A percentile compares a stretch with the other conserved stretches of the same genome.
These are phyloP conservation scores for Viridothelium virens DNA, from an alignment of 495 filamentous ascomycete genomes.

Conservation along the genomic window DNA sequence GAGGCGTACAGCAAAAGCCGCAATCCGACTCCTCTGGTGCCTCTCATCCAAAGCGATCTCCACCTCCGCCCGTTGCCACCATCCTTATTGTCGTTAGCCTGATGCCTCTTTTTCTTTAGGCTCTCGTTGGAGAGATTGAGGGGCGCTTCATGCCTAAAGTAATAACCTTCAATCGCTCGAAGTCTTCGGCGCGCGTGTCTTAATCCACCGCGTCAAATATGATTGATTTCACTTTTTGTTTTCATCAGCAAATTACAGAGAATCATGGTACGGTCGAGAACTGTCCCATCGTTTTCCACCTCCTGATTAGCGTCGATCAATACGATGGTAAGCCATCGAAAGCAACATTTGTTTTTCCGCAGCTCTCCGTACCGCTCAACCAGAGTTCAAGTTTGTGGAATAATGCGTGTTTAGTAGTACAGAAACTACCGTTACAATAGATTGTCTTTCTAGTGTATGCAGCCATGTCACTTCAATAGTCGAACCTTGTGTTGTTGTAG, in stretches of 20 bases:
- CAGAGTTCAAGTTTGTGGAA: background rate
- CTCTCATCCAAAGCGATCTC: background rate
- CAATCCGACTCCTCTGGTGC: background rate
- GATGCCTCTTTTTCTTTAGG: background rate
- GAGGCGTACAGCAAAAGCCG: background rate
- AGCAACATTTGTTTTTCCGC: background rate
- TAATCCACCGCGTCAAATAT: background rate
- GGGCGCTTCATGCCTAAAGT: background rate
- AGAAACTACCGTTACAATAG: background rate
- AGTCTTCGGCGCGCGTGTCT: background rate
- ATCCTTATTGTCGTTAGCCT: conserved; percentile 1
- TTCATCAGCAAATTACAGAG: background rate
- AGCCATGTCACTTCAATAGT: too few relatives aligned
- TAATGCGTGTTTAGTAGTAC: background rate
- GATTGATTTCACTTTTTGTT: background rate
- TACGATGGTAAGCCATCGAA: too few relatives aligned
- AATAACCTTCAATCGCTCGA: background rate
- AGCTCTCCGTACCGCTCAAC: background rate
- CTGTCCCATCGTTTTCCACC: too few relatives aligned
- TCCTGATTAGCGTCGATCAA: too few relatives aligned
- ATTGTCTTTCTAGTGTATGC: background rate
- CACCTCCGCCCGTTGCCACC: background rate
- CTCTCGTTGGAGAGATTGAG: conserved; percentile 9
- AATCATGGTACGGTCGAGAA: too few relatives aligned
- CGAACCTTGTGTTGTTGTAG: too few relatives aligned